These are phyloP conservation scores for Gaeumannomyces tritici DNA, from an alignment of 2,329 filamentous ascomycete genomes.

Conservation along the genomic window DNA sequence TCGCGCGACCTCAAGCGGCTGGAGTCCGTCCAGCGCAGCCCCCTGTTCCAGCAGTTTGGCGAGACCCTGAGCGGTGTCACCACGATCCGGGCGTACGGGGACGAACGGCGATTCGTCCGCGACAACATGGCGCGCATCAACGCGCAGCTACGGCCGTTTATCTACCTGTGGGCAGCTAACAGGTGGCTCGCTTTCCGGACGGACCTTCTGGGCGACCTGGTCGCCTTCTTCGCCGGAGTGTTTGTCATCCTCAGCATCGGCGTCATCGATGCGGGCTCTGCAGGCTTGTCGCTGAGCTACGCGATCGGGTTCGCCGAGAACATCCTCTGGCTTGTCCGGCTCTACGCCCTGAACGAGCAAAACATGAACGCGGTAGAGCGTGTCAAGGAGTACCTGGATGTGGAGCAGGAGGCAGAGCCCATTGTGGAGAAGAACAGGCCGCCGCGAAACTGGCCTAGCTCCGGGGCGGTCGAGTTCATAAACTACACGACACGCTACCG, in stretches of 20 bases:
- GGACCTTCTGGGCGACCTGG: constrained; percentile 80
- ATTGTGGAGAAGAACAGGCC: constrained; percentile 73
- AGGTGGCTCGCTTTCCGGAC: constrained; percentile 92
- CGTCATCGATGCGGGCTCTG: constrained; percentile 78
- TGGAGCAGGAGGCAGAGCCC: constrained; percentile 82
- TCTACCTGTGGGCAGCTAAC: constrained; percentile 94
- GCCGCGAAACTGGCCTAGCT: constrained; percentile 70
- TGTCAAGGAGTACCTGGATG: constrained; percentile 92
- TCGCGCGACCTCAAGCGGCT: constrained; percentile 94
- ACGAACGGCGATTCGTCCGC: constrained; percentile 84
- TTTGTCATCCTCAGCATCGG: constrained; percentile 83
- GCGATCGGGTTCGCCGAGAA: constrained; percentile 97
- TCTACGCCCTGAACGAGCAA: constrained; percentile 93
- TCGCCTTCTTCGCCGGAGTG: constrained; percentile 85
- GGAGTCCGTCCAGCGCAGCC: constrained; percentile 88
- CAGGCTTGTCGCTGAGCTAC: constrained; percentile 89
- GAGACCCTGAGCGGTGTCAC: constrained; percentile 92
- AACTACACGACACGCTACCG: constrained; percentile 86
- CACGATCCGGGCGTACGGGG: constrained; percentile 92
- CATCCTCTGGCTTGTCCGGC: constrained; percentile 87
- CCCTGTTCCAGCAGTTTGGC: constrained; percentile 94
- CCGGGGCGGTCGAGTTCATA: constrained; percentile 80
- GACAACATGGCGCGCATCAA: constrained; percentile 88
- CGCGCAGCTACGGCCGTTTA: constrained; percentile 83
- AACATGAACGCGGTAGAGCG: constrained; percentile 99